Evolutionary conservation across 768 basidiomycete genomes (phyloP).

Genomic region (Hericium rajendrae): DNA sequence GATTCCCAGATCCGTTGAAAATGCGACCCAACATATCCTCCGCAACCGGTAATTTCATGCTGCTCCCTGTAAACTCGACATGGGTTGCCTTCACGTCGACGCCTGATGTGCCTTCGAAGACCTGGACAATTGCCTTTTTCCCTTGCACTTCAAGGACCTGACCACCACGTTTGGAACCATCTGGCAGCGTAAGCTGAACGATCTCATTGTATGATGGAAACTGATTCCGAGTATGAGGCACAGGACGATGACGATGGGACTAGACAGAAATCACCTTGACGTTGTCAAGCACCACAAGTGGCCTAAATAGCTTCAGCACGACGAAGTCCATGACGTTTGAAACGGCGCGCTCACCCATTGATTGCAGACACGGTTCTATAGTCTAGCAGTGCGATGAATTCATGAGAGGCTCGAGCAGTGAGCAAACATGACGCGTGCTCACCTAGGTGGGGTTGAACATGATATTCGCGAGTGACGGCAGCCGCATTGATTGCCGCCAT

Average conservation of each 20-base stretch:
- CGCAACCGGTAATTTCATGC: conserved; percentile 97
- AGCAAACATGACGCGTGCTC: background rate
- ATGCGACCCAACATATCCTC: conserved; percentile 99
- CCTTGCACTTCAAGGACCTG: conserved; percentile 98
- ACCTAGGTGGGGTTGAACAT: conserved; percentile 86
- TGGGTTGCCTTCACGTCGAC: conserved; percentile 97
- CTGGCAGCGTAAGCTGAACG: conserved; percentile 88
- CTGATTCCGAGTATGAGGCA: conserved; percentile 29
- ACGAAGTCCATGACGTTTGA: background rate
- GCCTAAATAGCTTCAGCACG: conserved; percentile 38
- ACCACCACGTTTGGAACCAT: conserved; percentile 90
- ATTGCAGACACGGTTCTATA: conserved; percentile 98
- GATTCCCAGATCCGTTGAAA: conserved; percentile 97
- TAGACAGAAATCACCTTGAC: conserved; percentile 60
- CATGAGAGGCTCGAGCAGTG: no score
- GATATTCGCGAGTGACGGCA: conserved; percentile 82
- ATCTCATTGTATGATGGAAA: conserved; percentile 99
- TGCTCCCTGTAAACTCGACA: conserved; percentile 95
- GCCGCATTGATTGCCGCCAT: conserved; percentile 78
- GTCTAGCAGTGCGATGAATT: conserved; percentile 36
- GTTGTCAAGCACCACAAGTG: conserved; percentile 93
- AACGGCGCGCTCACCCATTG: conserved; percentile 63
- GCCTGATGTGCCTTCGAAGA: conserved; percentile 96
- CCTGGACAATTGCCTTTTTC: conserved; percentile 98
- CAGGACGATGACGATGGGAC: background rate